phyloP scores from a whole-genome alignment of 257 asterid species.

The Ligustrum vulgare region DNA sequence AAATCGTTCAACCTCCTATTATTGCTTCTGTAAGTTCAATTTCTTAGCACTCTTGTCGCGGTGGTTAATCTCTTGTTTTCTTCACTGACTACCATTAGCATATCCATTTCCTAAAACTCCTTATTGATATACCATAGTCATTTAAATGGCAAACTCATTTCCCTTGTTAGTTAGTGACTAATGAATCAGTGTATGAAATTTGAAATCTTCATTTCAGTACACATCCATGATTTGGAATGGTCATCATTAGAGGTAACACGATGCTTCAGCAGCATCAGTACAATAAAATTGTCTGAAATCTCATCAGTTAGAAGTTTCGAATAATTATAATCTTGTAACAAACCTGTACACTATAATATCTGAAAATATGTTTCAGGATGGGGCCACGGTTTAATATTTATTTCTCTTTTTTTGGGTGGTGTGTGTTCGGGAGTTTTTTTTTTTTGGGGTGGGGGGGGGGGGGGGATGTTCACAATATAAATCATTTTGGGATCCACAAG shows the following conservation, averaged over 20 bases:
- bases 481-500: not conserved
- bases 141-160: slow-evolving; percentile 1
- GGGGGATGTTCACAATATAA: not conserved
- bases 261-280: too few species aligned
- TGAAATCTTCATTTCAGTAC: not conserved
- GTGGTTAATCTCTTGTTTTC: not conserved
- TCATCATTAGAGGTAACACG: too few species aligned
- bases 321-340: not conserved
- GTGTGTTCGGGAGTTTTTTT: too few species aligned
- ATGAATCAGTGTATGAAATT: slow-evolving; percentile 1
- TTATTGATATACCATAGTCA: not conserved
- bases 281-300: not conserved
- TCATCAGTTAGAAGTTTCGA: not conserved
- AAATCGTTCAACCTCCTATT: slow-evolving; percentile 90
- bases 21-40: slow-evolving; percentile 86
- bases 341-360: not conserved
- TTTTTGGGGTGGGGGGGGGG: too few species aligned
- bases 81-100: not conserved
- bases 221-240: too few species aligned
- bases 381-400: not conserved
- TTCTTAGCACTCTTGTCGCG: slow-evolving; percentile 13
- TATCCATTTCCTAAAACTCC: slow-evolving; percentile 6
- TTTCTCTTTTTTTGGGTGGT: too few species aligned
- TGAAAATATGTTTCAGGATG: not conserved
- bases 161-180: not conserved